These are phyloP conservation scores for Datura wrightii DNA, from an alignment of 257 asterid species.

Conservation along the genomic window DNA sequence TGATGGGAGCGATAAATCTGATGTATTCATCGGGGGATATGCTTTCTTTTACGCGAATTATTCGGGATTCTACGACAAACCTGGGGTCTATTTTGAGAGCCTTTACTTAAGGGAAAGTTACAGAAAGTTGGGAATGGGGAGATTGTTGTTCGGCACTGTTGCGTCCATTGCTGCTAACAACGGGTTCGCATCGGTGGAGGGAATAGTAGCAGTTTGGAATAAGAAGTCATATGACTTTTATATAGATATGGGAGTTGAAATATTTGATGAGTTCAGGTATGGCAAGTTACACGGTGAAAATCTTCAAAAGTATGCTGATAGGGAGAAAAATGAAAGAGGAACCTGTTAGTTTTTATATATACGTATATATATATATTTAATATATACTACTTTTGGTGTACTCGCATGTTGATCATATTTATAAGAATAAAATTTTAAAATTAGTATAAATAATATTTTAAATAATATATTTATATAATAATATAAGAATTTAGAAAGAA, in stretches of 20 bases:
- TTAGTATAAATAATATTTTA: too few relatives aligned
- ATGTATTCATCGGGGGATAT: not conserved
- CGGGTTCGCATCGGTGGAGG: not conserved
- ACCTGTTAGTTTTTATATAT: not conserved
- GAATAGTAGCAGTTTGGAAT: conserved; percentile 3
- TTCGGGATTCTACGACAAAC: not conserved
- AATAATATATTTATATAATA: too few relatives aligned
- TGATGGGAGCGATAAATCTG: not conserved
- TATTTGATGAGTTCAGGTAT: not conserved
- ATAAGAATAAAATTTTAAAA: too few relatives aligned
- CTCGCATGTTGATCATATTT: too few relatives aligned
- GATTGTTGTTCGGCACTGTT: not conserved
- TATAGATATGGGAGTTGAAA: not conserved
- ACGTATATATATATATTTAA: too few relatives aligned
- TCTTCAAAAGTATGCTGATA: not conserved
- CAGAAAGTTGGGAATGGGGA: not conserved
- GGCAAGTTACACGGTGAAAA: not conserved
- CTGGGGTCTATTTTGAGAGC: not conserved
- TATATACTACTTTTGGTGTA: too few relatives aligned
- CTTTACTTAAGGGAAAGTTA: not conserved
- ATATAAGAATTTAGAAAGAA: too few relatives aligned
- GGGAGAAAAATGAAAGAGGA: not conserved
- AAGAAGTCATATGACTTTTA: not conserved
- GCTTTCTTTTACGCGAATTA: conserved; percentile 8
- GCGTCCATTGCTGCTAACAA: not conserved